phyloP scores from a whole-genome alignment of 1,284 basidiomycete genomes.

The Boletellus deceptivus region DNA sequence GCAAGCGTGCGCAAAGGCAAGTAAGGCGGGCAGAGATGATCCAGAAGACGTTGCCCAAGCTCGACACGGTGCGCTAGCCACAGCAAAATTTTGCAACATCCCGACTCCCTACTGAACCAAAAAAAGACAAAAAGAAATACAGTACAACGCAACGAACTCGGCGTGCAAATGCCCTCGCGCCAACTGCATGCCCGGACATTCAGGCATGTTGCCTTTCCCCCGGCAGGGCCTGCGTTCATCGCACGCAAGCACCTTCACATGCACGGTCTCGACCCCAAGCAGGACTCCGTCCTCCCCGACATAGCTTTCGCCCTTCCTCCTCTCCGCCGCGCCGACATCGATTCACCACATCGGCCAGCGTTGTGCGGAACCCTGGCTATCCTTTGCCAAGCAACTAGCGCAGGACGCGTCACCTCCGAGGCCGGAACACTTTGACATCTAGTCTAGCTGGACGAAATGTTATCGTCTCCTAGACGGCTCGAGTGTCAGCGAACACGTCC shows the following conservation, averaged over 20 bases:
- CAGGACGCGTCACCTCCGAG: conserved; percentile 55
- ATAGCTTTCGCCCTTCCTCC: conserved; percentile 81
- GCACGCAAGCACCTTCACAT: conserved; percentile 75
- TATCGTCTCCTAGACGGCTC: conserved; percentile 61
- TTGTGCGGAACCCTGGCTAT: conserved; percentile 80
- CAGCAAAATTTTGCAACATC: no score
- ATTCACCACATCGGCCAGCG: conserved; percentile 77
- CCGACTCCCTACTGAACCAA: not conserved
- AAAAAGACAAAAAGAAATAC: no score
- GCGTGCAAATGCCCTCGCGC: conserved; percentile 88
- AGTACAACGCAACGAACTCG: conserved; percentile 82
- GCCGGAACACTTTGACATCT: conserved; percentile 72
- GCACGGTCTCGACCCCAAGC: conserved; percentile 79
- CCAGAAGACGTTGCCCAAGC: not conserved
- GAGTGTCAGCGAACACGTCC: conserved; percentile 62
- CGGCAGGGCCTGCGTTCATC: conserved; percentile 65
- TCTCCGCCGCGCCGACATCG: conserved; percentile 79
- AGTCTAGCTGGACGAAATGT: conserved; percentile 93
- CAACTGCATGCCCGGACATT: conserved; percentile 84
- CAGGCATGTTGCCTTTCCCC: conserved; percentile 63
- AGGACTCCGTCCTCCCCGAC: conserved; percentile 79
- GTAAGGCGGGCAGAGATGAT: not conserved
- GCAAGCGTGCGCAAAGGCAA: conserved; percentile 1
- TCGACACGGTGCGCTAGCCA: conserved; percentile 9
- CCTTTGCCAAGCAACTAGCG: conserved; percentile 68